phyloP scores from a whole-genome alignment of 148 eudicot genomes.

The Silene uniflora region DNA sequence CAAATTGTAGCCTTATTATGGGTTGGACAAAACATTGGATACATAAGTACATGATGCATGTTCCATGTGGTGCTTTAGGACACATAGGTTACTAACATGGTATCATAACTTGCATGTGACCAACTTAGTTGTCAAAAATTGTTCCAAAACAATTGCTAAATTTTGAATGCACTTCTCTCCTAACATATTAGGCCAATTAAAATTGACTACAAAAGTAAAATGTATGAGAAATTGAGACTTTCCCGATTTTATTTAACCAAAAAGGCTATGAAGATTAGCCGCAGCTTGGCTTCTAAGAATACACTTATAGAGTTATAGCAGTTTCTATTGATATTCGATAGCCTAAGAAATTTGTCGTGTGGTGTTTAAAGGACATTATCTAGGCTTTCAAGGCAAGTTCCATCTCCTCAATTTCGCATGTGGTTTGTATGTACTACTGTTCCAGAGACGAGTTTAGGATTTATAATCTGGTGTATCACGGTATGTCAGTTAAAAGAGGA shows the following conservation, averaged over 20 bases:
- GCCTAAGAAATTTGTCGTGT: not conserved
- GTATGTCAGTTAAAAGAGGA: too few species aligned
- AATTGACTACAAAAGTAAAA: not conserved
- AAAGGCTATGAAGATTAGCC: constrained; percentile 15
- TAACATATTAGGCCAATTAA: not conserved
- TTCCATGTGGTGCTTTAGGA: constrained; percentile 17
- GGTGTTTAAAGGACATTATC: not conserved
- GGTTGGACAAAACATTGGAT: constrained; percentile 4
- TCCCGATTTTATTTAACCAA: not conserved
- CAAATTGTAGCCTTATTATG: not conserved
- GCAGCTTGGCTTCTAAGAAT: not conserved
- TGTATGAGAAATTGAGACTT: too few species aligned
- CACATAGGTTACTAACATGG: constrained; percentile 21
- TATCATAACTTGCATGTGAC: constrained; percentile 28
- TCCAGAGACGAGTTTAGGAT: too few species aligned
- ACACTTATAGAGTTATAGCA: not conserved
- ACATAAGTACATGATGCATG: constrained; percentile 16
- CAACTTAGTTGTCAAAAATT: not conserved
- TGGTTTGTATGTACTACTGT: not conserved
- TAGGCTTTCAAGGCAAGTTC: not conserved
- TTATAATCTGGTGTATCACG: too few species aligned
- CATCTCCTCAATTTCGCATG: not conserved
- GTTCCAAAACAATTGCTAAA: not conserved
- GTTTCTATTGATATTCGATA: not conserved
- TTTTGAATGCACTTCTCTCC: not conserved